phyloP scores from a whole-genome alignment of 2,329 filamentous ascomycete species.

The Calonectria montana region DNA sequence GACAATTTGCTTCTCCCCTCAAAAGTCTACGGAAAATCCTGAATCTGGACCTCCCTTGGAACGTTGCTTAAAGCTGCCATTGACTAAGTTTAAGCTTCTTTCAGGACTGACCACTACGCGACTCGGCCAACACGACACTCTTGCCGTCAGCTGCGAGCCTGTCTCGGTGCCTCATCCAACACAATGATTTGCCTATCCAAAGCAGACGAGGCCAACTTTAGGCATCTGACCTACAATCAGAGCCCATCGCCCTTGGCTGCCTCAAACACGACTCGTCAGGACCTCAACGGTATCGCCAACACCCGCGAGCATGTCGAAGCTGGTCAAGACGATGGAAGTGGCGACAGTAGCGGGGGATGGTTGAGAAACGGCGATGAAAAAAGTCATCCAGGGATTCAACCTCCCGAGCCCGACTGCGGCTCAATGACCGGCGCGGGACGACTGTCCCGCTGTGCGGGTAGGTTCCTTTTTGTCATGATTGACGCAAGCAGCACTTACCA shows the following conservation, averaged over 20 bases:
- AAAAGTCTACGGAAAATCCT: neutral
- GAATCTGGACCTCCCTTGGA: neutral
- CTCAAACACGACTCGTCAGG: conserved; percentile 64
- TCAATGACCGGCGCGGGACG: conserved; percentile 43
- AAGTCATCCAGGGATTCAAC: conserved; percentile 35
- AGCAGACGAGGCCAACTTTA: conserved; percentile 61
- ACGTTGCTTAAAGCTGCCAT: neutral
- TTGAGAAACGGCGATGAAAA: conserved; percentile 41
- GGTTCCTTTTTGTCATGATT: conserved; percentile 2
- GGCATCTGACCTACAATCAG: conserved; percentile 65
- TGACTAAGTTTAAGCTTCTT: neutral
- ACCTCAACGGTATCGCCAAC: conserved; percentile 67
- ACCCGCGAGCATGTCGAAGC: conserved; percentile 56
- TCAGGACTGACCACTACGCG: neutral
- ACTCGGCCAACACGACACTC: conserved; percentile 15
- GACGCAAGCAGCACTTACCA: conserved; percentile 15
- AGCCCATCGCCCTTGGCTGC: conserved; percentile 61
- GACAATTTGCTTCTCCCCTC: neutral
- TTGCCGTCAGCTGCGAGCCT: neutral
- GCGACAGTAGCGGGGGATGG: conserved; percentile 36
- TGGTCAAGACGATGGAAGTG: conserved; percentile 47
- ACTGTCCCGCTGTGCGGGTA: conserved; percentile 44
- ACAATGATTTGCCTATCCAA: conserved; percentile 67
- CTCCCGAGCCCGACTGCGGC: conserved; percentile 29
- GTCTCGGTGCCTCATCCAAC: neutral